These are phyloP conservation scores for Avena insularis DNA, from an alignment of 176 grass and related monocot genomes.

Conservation along the genomic window DNA sequence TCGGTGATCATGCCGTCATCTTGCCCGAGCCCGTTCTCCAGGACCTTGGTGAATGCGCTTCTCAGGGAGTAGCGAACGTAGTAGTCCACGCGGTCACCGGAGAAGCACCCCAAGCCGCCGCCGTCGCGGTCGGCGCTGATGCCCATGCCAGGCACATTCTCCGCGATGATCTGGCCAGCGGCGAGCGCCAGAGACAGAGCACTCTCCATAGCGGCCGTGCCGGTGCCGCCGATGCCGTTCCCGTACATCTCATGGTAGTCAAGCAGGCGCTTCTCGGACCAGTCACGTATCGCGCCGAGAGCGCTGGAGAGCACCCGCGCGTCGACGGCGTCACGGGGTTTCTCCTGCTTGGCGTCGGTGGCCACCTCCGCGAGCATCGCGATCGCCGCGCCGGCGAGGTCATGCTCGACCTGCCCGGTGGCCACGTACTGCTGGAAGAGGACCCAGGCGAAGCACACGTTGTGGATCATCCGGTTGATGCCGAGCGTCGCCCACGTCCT, in stretches of 20 bases:
- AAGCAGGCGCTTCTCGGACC: slow-evolving; percentile 76
- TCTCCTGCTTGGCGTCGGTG: slow-evolving; percentile 57
- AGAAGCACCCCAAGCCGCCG: slow-evolving; percentile 28
- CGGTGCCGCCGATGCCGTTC: slow-evolving; percentile 32
- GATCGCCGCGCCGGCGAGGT: slow-evolving; percentile 67
- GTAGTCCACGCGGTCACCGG: slow-evolving; percentile 52
- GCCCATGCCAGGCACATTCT: slow-evolving; percentile 42
- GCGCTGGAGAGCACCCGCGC: slow-evolving; percentile 55
- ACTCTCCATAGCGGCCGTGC: slow-evolving; percentile 49
- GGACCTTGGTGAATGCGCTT: slow-evolving; percentile 81
- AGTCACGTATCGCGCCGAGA: slow-evolving; percentile 63
- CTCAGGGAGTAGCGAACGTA: slow-evolving; percentile 81
- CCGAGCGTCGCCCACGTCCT: slow-evolving; percentile 80
- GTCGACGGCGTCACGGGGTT: slow-evolving; percentile 51
- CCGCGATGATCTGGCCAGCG: slow-evolving; percentile 55
- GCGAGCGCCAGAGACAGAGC: slow-evolving; percentile 62
- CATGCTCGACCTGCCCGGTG: slow-evolving; percentile 69
- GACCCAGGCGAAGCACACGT: slow-evolving; percentile 77
- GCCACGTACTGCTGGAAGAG: slow-evolving; percentile 87
- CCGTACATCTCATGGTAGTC: slow-evolving; percentile 83
- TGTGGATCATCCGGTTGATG: slow-evolving; percentile 68
- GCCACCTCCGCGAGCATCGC: slow-evolving; percentile 70
- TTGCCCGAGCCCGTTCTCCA: slow-evolving; percentile 68
- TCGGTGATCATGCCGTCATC: slow-evolving; percentile 50
- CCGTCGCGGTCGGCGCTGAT: slow-evolving; percentile 1